These are phyloP conservation scores for Fusarium lyarnte DNA, from an alignment of 2,329 filamentous ascomycete species.

Conservation along the genomic window DNA sequence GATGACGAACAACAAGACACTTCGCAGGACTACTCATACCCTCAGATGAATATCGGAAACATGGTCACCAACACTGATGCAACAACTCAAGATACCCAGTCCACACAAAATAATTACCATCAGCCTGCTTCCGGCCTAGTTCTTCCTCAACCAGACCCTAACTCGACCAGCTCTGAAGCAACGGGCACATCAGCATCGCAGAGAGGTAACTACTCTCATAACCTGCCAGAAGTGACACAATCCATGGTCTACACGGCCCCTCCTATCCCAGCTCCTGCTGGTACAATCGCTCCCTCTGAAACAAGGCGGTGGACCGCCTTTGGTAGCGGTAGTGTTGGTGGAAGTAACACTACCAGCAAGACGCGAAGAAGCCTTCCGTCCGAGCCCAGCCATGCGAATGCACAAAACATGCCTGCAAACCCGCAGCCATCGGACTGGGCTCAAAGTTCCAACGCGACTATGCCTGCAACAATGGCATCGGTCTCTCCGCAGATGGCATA, in stretches of 20 bases:
- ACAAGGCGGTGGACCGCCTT: conserved; percentile 19
- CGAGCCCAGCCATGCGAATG: conserved; percentile 8
- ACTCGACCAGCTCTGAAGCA: conserved; percentile 25
- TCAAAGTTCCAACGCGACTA: conserved; percentile 1
- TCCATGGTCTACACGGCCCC: conserved; percentile 10
- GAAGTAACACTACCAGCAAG: not conserved
- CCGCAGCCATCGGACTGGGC: conserved; percentile 27
- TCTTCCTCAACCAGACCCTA: conserved; percentile 39
- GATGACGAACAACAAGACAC: conserved; percentile 12
- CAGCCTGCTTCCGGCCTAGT: conserved; percentile 40
- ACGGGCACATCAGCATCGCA: conserved; percentile 26
- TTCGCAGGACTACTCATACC: conserved; percentile 40
- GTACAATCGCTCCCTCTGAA: conserved; percentile 21
- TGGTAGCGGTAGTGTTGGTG: not conserved
- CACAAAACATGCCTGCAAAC: conserved; percentile 10
- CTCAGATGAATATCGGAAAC: conserved; percentile 44
- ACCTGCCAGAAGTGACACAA: conserved; percentile 22
- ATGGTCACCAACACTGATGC: conserved; percentile 39
- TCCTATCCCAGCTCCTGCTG: conserved; percentile 17
- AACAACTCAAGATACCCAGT: conserved; percentile 30
- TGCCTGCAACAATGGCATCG: conserved; percentile 7
- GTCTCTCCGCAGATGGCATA: conserved; percentile 30
- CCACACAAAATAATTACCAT: conserved; percentile 41
- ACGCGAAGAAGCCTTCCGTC: conserved; percentile 32
- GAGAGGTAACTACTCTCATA: conserved; percentile 18